Evolutionary conservation across 805 yeast species (phyloP), one percentile per base, ranked within the genome.

Genomic region (Starmerella riodocensis): DNA sequence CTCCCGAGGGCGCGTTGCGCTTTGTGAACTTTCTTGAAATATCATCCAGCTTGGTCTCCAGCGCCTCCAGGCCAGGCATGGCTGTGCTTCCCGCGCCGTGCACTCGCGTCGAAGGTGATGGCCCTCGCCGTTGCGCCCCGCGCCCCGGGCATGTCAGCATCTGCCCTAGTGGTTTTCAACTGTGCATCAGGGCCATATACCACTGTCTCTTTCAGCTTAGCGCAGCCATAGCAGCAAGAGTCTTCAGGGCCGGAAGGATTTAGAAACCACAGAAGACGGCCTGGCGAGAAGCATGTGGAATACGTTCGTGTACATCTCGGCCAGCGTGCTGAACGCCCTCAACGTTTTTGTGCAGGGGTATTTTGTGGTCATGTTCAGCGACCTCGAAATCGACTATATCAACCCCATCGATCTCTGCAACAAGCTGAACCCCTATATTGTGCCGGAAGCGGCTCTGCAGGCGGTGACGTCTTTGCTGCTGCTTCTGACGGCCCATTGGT

Each of bases 401-500:
- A 48, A 46, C 38, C 44, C 35, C 39, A 84, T 88, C 54, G 97
- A 91, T 61, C 71, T 88, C 51, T 88, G 98, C 67, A 82, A 82
- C 66, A 83, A 81, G 56, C 73, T 91, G 56, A 91, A 88, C 69
- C 76, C 44, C 18, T 78, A 80, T 66, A 76, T 88, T 53, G 67
- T 80, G 29, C 96, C 96, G 35, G 96, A 91, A 63, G 94, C 93
- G 32, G 78, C 68, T 4, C 59, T 86, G 47, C 95, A 91, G 51
- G 54, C 53, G 17, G 65, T 78, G 48, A 58, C 84, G 46, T 67
- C 94, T 8, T 40, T 70, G 3, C 61, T 84, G 49, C 75, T 88
- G 60, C 67, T 88, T 50, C 53, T 91, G 45, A 83, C 82, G 47
- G 96, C 97, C 28, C 82, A 81, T 65, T 91, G 96, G 95, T 75